Conservation (phyloP, 2,329 filamentous ascomycete genomes). For the Ophiostoma novo-ulmi region DNA sequence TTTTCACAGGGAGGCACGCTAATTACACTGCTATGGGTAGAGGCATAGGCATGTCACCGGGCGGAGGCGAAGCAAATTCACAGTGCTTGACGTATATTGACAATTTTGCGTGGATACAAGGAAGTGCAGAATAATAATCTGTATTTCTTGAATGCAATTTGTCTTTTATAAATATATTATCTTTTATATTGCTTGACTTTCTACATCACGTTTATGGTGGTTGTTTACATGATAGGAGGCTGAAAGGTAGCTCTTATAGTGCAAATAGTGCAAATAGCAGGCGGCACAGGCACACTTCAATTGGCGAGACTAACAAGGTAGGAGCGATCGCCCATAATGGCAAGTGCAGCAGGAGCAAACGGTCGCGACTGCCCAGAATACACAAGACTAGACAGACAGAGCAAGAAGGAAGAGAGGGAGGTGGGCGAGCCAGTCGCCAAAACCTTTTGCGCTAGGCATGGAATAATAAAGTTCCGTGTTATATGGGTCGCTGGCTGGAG, state of each 20-base stretch:
- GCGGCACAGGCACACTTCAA: neutral
- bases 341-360: neutral
- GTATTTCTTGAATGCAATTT: neutral
- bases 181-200: neutral
- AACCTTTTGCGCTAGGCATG: slow-evolving; percentile 35
- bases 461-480: slow-evolving; percentile 30
- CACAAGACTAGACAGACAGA: slow-evolving; percentile 23
- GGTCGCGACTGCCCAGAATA: neutral
- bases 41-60: neutral
- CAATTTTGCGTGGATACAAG: neutral
- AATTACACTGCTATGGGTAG: neutral
- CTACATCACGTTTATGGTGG: fast-evolving
- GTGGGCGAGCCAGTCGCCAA: slow-evolving; percentile 36
- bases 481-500: neutral
- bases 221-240: neutral
- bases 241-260: neutral
- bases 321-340: neutral
- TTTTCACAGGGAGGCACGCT: slow-evolving; percentile 6
- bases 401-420: slow-evolving; percentile 27
- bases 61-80: neutral
- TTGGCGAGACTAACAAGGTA: neutral
- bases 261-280: neutral
- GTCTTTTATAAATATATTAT: neutral
- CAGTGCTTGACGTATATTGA: no score
- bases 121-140: neutral